Percentiles rank a stretch among this genome's conserved stretches.
These are phyloP conservation scores for Ustilago lituana DNA, from an alignment of 1,284 basidiomycete species.

Conservation along the genomic window DNA sequence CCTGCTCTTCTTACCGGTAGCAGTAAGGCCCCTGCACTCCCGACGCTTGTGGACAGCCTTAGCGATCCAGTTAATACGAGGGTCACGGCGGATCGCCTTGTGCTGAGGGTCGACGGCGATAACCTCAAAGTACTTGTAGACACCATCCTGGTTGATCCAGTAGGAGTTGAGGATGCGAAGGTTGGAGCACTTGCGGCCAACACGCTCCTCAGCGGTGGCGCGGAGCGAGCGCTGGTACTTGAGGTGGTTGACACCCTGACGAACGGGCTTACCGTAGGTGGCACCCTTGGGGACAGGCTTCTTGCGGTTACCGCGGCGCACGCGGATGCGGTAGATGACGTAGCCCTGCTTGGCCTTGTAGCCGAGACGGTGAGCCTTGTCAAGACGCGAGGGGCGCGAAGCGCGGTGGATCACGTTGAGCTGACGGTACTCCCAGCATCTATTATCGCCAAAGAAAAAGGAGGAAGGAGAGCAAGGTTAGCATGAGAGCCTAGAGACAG, in stretches of 20 bases:
- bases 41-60: conserved; percentile 99
- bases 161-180: conserved; percentile 92
- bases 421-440: conserved; percentile 93
- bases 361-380: conserved; percentile 97
- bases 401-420: conserved; percentile 98
- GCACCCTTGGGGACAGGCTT: conserved; percentile 96
- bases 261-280: conserved; percentile 98
- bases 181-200: conserved; percentile 94
- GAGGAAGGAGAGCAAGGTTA: background rate
- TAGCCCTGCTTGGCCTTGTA: conserved; percentile 99
- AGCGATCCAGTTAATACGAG: conserved; percentile 98
- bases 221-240: conserved; percentile 95
- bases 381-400: conserved; percentile 95
- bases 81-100: conserved; percentile 90
- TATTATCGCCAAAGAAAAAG: conserved; percentile 60
- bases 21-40: conserved; percentile 96
- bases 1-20: conserved; percentile 82
- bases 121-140: conserved; percentile 99
- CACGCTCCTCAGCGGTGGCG: conserved; percentile 96
- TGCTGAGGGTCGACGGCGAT: conserved; percentile 95
- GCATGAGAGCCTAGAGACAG: too few relatives aligned
- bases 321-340: conserved; percentile 96
- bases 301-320: conserved; percentile 98
- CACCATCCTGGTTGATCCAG: conserved; percentile 99
- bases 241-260: conserved; percentile 99